Conservation (phyloP, 257 asterid species). For the Linaria vulgaris region DNA sequence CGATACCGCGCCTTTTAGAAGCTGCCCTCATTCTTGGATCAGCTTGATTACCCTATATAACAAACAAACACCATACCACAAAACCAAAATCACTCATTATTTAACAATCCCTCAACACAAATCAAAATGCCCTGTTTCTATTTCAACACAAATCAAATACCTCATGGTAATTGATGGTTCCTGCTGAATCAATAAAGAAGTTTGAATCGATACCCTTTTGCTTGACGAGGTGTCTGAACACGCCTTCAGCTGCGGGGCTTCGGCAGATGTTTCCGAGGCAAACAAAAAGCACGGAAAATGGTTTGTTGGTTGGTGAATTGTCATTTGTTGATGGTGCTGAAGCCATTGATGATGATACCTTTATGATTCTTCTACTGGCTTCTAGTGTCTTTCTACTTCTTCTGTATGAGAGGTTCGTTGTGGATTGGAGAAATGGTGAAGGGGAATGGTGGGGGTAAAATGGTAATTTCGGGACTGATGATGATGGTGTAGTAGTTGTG, state of each 20-base stretch:
- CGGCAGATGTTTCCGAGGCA: conserved; percentile 97
- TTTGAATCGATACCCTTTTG: conserved; percentile 55
- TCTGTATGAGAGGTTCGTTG: conserved; percentile 10
- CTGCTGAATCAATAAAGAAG: conserved; percentile 88
- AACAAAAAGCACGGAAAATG: conserved; percentile 75
- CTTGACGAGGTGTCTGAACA: conserved; percentile 68
- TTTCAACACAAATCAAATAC: conserved; percentile 28
- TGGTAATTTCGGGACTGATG: conserved; percentile 27
- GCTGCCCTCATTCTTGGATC: conserved; percentile 96
- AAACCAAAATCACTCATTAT: neutral
- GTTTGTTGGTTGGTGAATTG: conserved; percentile 35
- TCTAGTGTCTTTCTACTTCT: conserved; percentile 8
- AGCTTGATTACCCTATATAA: conserved; percentile 72
- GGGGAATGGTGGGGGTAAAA: conserved; percentile 23
- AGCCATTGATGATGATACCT: conserved; percentile 59
- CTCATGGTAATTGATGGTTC: conserved; percentile 86
- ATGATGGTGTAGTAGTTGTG: neutral
- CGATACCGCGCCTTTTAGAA: conserved; percentile 84
- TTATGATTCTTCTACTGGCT: conserved; percentile 22
- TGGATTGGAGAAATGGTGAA: conserved; percentile 31
- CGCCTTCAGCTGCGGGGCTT: conserved; percentile 99
- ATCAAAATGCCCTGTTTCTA: neutral
- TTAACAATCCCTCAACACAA: neutral
- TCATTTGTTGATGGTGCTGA: conserved; percentile 41
- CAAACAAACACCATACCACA: conserved; percentile 11